A percentile compares a stretch with the other conserved stretches of the same genome.
Evolutionary conservation across 768 basidiomycete genomes (phyloP).

Genomic region (Gymnopilus junonius): DNA sequence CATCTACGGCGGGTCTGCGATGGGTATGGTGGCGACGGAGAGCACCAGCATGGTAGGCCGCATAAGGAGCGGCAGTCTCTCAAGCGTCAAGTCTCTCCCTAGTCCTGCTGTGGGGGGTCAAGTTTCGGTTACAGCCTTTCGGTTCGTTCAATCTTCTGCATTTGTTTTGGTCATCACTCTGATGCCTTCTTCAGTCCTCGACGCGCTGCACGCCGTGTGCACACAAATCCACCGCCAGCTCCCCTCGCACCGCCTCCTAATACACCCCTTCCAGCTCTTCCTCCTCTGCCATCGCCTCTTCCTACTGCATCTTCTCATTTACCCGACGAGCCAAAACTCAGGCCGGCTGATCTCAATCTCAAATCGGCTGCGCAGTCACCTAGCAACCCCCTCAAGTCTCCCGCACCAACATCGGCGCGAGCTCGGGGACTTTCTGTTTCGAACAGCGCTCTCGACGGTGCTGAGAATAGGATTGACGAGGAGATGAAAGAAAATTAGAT

Average conservation of each 20-base stretch:
- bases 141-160: constrained; percentile 21
- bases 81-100: constrained; percentile 31
- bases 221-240: constrained; percentile 35
- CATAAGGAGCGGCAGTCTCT: constrained; percentile 57
- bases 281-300: constrained; percentile 8
- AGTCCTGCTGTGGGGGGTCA: constrained; percentile 5
- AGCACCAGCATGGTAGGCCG: constrained; percentile 52
- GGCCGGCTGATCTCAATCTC: constrained; percentile 14
- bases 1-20: constrained; percentile 5
- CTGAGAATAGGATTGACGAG: constrained; percentile 39
- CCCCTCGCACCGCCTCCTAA: constrained; percentile 43
- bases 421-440: constrained; percentile 38
- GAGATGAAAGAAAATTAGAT: constrained; percentile 44
- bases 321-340: constrained; percentile 5
- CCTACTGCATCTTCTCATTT: background rate
- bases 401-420: constrained; percentile 22
- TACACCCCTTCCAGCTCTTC: constrained; percentile 42
- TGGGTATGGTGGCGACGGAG: constrained; percentile 35
- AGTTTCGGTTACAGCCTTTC: constrained; percentile 4
- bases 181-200: constrained; percentile 36
- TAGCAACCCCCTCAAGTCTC: constrained; percentile 1
- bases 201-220: constrained; percentile 40
- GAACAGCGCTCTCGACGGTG: constrained; percentile 29
- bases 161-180: background rate
- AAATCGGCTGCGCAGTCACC: background rate